Evolutionary conservation across 176 grass and related monocot genomes (phyloP), one percentile per base, ranked within the genome.

Genomic region (Oryza meyeriana): DNA sequence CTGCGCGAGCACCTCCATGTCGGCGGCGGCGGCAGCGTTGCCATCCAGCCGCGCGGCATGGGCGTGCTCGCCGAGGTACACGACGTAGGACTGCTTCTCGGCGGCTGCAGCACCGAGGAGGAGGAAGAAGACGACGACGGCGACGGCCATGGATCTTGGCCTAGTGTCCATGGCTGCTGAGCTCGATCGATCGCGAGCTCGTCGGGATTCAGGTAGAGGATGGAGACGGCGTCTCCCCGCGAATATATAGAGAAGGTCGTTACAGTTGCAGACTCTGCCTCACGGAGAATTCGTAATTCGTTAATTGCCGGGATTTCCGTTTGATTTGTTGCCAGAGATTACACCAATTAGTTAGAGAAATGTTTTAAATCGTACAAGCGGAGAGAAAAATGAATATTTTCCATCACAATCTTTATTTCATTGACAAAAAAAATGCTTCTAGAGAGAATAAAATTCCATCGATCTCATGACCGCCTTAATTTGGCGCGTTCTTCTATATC

Each of bases 11-110:
- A 57, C 64, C 32, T 36, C 57, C 10, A 85, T 33, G 64, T 85
- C 82, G 27, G 66, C 86, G 12, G 1, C 50, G 50, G 50, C 14
- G 50, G 33, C 71, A 24, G 31, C 33, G 55, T 28, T 13, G 13
- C 66, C 81, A 4, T 52, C 79, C 35, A 83, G 81, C 59, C 29
- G 44, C 10, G 74, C 57, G 41, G 75, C 71, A 52, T 93, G 95
- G 68, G 86, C 81, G 81, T 98, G 90, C 18, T 89, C 88, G 45
- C 95, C 95, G 5, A 98, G 71, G 85, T 98, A 98, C 76, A 98
- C 86, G 14, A 98, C 82, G 90, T 91, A 98, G 31, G 92, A 94
- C 55, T 87, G 89, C 81, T 47, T 57, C 40, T 76, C 33, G 4
- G 9, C 78, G 1, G 35, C 50, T 1, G 10, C 41, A 3, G 64